phyloP scores from a whole-genome alignment of 2,329 filamentous ascomycete species.

The Talaromyces sp. region DNA sequence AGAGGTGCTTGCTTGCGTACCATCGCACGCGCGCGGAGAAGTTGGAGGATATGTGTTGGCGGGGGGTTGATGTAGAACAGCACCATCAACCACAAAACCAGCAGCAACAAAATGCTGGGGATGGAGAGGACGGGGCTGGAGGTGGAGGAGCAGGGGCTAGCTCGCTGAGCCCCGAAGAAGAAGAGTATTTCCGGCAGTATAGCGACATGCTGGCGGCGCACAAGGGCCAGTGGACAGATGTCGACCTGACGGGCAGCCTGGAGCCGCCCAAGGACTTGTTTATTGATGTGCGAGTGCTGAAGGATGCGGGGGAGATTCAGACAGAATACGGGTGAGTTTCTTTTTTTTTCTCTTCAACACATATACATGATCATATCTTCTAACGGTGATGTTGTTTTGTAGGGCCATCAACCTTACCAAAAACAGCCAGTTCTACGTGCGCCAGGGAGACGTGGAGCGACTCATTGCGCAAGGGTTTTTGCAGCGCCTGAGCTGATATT shows the following conservation, averaged over 20 bases:
- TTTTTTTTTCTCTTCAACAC: background rate
- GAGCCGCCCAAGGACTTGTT: constrained; percentile 94
- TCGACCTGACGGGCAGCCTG: constrained; percentile 88
- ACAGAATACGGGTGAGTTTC: constrained; percentile 87
- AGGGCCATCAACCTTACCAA: constrained; percentile 94
- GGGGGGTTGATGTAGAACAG: constrained; percentile 76
- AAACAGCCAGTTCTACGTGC: constrained; percentile 96
- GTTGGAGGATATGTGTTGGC: constrained; percentile 91
- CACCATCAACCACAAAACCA: constrained; percentile 47
- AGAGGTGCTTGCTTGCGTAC: constrained; percentile 90
- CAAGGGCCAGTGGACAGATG: constrained; percentile 97
- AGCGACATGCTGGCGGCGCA: constrained; percentile 89
- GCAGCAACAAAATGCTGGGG: background rate
- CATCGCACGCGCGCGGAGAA: constrained; percentile 87
- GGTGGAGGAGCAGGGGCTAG: constrained; percentile 37
- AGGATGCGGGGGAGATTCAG: constrained; percentile 96
- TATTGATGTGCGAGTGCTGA: constrained; percentile 91
- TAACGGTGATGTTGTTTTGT: constrained; percentile 1
- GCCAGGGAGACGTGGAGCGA: constrained; percentile 90
- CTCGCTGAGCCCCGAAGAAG: constrained; percentile 89
- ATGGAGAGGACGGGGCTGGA: constrained; percentile 11
- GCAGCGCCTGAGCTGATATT: constrained; percentile 71
- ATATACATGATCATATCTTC: too few relatives aligned
- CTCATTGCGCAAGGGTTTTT: constrained; percentile 92
- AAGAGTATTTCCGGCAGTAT: constrained; percentile 91